These are phyloP conservation scores for Filobasidium floriforme DNA, from an alignment of 768 basidiomycete genomes.

Conservation along the genomic window DNA sequence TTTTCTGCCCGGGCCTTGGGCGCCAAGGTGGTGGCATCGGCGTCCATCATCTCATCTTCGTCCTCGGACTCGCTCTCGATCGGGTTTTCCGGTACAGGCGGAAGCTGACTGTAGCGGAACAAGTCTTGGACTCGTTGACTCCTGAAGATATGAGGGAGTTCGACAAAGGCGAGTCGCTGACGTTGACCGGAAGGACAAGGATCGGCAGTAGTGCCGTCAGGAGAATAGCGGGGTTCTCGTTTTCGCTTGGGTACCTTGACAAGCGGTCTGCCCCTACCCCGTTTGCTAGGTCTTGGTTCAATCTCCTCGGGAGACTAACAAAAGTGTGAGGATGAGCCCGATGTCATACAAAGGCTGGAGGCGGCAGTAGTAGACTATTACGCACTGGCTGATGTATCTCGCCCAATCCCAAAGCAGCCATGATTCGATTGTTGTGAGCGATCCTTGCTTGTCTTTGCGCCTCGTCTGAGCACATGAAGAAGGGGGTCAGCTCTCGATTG, in stretches of 20 bases:
- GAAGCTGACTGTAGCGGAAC: conserved; percentile 8
- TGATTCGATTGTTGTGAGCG: conserved; percentile 6
- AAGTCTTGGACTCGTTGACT: background rate
- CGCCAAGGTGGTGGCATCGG: background rate
- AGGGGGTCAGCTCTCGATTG: background rate
- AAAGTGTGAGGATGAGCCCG: background rate
- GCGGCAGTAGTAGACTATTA: too few species aligned
- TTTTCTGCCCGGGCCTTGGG: background rate
- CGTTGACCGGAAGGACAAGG: conserved; percentile 7
- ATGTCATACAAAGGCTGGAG: background rate
- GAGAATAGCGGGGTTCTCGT: background rate
- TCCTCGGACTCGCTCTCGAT: background rate
- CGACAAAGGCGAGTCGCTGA: conserved; percentile 20
- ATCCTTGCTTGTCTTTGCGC: conserved; percentile 6
- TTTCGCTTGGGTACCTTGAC: background rate
- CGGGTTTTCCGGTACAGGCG: conserved; percentile 16
- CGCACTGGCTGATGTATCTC: background rate
- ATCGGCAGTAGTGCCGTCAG: conserved; percentile 14
- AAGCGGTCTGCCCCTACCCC: background rate
- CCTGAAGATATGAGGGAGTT: conserved; percentile 6
- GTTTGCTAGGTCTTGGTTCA: background rate
- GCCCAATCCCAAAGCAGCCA: conserved; percentile 11
- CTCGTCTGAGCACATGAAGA: conserved; percentile 9
- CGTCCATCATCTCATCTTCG: conserved; percentile 7
- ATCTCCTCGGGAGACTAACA: background rate